Percentiles rank a stretch among this genome's conserved stretches.
Conservation (phyloP, 2,329 filamentous ascomycete genomes). For the Curvularia eragrostidis region DNA sequence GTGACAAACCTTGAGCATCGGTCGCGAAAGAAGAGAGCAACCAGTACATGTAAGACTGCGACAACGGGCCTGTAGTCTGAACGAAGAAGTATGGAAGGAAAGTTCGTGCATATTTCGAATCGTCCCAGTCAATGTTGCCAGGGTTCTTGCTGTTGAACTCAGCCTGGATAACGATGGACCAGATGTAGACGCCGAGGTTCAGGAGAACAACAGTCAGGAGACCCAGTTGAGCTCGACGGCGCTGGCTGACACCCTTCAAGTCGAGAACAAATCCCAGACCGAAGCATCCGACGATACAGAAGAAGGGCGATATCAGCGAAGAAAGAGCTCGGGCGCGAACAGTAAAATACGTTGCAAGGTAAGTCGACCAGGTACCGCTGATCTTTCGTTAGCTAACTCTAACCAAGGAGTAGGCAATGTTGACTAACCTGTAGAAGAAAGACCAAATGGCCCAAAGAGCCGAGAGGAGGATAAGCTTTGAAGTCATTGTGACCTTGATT, state of each 20-base stretch:
- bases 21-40: slow-evolving; percentile 40
- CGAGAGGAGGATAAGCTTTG: slow-evolving; percentile 50
- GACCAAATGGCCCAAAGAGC: slow-evolving; percentile 57
- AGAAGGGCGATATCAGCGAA: slow-evolving; percentile 57
- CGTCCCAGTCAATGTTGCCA: slow-evolving; percentile 57
- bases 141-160: slow-evolving; percentile 51
- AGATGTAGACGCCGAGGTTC: slow-evolving; percentile 59
- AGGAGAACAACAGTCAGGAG: slow-evolving; percentile 56
- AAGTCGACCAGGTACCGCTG: slow-evolving; percentile 57
- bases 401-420: not conserved
- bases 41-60: slow-evolving; percentile 45
- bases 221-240: slow-evolving; percentile 56
- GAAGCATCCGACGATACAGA: slow-evolving; percentile 60
- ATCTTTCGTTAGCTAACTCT: slow-evolving; percentile 3
- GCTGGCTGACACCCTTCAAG: slow-evolving; percentile 68
- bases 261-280: slow-evolving; percentile 65
- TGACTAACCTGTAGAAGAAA: slow-evolving; percentile 51
- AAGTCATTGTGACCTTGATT: slow-evolving; percentile 48
- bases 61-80: slow-evolving; percentile 50
- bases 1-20: slow-evolving; percentile 30
- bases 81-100: slow-evolving; percentile 60
- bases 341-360: slow-evolving; percentile 54
- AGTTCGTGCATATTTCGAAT: slow-evolving; percentile 51
- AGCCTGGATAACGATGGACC: slow-evolving; percentile 58
- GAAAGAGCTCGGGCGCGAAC: slow-evolving; percentile 56